phyloP scores from a whole-genome alignment of 495 filamentous ascomycete species.

The Aspergillus asperescens region DNA sequence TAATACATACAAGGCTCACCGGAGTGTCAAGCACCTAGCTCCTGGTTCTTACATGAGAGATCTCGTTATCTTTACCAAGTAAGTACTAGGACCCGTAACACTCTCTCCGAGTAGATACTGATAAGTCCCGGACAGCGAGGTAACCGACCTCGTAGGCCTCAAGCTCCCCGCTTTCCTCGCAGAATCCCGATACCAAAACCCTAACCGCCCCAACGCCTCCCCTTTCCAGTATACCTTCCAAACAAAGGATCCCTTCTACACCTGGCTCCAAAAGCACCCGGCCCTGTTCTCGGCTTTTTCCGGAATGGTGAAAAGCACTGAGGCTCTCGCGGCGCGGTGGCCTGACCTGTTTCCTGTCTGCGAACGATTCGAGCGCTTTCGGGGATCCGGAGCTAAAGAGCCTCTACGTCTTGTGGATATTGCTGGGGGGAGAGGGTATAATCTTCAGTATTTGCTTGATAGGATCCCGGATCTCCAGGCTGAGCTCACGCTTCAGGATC shows the following conservation, averaged over 20 bases:
- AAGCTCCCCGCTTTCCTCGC: neutral
- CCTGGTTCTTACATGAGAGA: neutral
- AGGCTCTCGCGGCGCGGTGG: neutral
- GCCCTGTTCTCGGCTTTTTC: neutral
- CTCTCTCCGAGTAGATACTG: neutral
- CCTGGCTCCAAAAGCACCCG: neutral
- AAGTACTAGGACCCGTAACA: slow-evolving; percentile 6
- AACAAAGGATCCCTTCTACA: neutral
- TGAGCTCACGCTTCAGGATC: slow-evolving; percentile 43
- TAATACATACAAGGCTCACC: neutral
- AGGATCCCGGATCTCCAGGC: slow-evolving; percentile 23
- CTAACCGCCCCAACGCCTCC: neutral
- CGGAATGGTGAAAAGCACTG: neutral
- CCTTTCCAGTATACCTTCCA: neutral
- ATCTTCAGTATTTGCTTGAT: slow-evolving; percentile 25
- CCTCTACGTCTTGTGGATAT: neutral
- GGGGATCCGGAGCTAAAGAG: neutral
- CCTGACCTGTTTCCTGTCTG: neutral
- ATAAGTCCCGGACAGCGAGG: neutral
- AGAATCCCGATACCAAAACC: neutral
- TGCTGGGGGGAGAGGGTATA: neutral
- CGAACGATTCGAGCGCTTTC: neutral
- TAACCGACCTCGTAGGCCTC: neutral
- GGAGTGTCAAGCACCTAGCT: neutral
- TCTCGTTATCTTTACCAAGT: neutral